Percentiles rank a stretch among this genome's conserved stretches.
Evolutionary conservation across 2,329 filamentous ascomycete species (phyloP).

Genomic region (Leptoxyphium fumago): DNA sequence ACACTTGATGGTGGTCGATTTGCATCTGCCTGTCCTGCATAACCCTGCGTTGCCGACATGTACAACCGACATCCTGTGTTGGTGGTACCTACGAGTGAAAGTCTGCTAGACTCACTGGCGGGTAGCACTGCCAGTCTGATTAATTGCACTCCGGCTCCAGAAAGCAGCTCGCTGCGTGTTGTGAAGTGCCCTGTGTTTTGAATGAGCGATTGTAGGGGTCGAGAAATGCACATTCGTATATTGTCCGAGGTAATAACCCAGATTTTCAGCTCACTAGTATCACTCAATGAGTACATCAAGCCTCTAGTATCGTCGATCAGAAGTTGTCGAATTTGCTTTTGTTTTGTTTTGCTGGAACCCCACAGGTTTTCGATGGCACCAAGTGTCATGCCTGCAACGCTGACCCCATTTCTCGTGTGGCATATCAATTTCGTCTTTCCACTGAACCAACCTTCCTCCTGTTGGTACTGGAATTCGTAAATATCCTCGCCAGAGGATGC

Average conservation of each 20-base stretch:
- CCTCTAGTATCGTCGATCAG: conserved; percentile 77
- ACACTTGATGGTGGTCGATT: conserved; percentile 74
- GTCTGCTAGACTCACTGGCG: conserved; percentile 59
- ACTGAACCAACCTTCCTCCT: conserved; percentile 94
- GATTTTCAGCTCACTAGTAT: conserved; percentile 72
- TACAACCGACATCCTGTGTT: conserved; percentile 84
- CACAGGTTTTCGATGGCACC: background rate
- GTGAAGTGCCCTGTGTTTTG: conserved; percentile 78
- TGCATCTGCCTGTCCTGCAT: conserved; percentile 42
- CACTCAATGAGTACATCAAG: conserved; percentile 83
- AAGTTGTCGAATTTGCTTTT: conserved; percentile 61
- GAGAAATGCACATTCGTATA: conserved; percentile 39
- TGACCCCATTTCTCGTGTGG: conserved; percentile 44
- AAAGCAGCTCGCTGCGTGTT: conserved; percentile 54
- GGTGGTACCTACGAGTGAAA: conserved; percentile 82
- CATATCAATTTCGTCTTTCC: conserved; percentile 55
- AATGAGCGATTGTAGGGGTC: conserved; percentile 38
- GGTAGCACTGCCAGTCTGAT: conserved; percentile 78
- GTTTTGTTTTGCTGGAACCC: conserved; percentile 3
- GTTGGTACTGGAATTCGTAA: conserved; percentile 89
- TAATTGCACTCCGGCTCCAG: conserved; percentile 50
- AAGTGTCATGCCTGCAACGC: conserved; percentile 1
- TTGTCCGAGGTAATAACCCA: conserved; percentile 59
- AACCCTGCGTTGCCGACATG: conserved; percentile 74
- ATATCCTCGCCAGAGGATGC: conserved; percentile 71